These are phyloP conservation scores for Tolypocladium paradoxum DNA, from an alignment of 2,329 filamentous ascomycete species.

Conservation along the genomic window DNA sequence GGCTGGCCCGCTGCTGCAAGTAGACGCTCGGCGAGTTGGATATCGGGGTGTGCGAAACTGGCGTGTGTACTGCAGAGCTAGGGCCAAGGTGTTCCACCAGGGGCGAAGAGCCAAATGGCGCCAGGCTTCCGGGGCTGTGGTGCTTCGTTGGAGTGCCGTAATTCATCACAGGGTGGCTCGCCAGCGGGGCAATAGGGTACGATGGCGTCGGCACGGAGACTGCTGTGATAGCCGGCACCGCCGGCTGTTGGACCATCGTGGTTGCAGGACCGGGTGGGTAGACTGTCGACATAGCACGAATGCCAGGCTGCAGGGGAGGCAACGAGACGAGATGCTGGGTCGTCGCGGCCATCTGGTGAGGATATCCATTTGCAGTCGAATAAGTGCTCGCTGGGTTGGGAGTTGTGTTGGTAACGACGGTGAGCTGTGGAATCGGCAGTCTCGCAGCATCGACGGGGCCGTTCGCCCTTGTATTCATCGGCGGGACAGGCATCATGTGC, in stretches of 20 bases:
- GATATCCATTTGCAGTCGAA: slow-evolving; percentile 26
- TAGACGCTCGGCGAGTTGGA: slow-evolving; percentile 82
- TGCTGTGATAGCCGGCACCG: slow-evolving; percentile 13
- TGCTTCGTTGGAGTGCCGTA: slow-evolving; percentile 43
- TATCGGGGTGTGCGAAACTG: slow-evolving; percentile 47
- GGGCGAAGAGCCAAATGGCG: slow-evolving; percentile 50
- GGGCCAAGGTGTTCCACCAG: slow-evolving; percentile 51
- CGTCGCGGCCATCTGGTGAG: slow-evolving; percentile 26
- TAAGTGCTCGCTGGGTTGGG: slow-evolving; percentile 16
- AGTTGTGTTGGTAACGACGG: slow-evolving; percentile 42
- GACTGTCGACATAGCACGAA: slow-evolving; percentile 66
- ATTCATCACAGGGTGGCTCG: slow-evolving; percentile 19
- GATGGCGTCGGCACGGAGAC: slow-evolving; percentile 10
- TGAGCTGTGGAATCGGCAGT: slow-evolving; percentile 62
- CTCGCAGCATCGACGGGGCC: slow-evolving; percentile 24
- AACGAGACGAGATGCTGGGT: slow-evolving; percentile 37
- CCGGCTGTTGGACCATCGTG: slow-evolving; percentile 26
- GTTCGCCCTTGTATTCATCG: slow-evolving; percentile 11
- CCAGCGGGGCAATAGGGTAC: slow-evolving; percentile 11
- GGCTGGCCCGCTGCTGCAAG: slow-evolving; percentile 78
- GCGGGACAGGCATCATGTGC: slow-evolving; percentile 5
- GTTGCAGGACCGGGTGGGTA: slow-evolving; percentile 47
- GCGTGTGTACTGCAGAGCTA: slow-evolving; percentile 44
- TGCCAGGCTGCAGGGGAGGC: slow-evolving; percentile 48
- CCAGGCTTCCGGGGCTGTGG: slow-evolving; percentile 38